These are phyloP conservation scores for Polyporus tsugae DNA, from an alignment of 1,284 basidiomycete species.

Conservation along the genomic window DNA sequence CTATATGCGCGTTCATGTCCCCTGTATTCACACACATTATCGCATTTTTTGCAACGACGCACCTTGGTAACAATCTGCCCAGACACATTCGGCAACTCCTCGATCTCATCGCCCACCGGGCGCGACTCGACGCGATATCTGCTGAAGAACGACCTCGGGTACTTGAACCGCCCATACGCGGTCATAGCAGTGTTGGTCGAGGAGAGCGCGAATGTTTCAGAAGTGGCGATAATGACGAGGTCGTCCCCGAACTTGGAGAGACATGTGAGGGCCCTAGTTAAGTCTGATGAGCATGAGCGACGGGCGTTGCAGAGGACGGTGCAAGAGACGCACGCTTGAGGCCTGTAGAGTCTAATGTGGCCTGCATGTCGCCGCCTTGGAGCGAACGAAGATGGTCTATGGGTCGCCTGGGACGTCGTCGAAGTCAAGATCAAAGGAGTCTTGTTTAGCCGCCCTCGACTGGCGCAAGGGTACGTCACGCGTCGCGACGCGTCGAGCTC, in stretches of 20 bases:
- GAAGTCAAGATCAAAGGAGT: neutral
- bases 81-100: constrained; percentile 37
- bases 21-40: too few relatives aligned
- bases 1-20: constrained; percentile 46
- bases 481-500: neutral
- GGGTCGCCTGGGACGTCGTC: neutral
- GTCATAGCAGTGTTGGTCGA: constrained; percentile 80
- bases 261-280: constrained; percentile 76
- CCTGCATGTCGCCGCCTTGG: constrained; percentile 49
- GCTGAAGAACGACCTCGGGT: constrained; percentile 71
- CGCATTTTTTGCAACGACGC: constrained; percentile 21
- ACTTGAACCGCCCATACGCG: constrained; percentile 83
- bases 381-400: neutral
- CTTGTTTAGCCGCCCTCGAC: neutral
- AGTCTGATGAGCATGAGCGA: constrained; percentile 53
- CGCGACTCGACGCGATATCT: constrained; percentile 59
- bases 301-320: constrained; percentile 18
- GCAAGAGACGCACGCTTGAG: constrained; percentile 53
- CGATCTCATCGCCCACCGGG: constrained; percentile 21
- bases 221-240: constrained; percentile 69
- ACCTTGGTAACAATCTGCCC: constrained; percentile 79
- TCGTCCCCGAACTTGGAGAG: constrained; percentile 84
- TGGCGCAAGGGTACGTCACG: neutral
- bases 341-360: constrained; percentile 51
- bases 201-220: constrained; percentile 68